Conservation (phyloP, 768 basidiomycete genomes). For the Hypholoma sublateritium region DNA sequence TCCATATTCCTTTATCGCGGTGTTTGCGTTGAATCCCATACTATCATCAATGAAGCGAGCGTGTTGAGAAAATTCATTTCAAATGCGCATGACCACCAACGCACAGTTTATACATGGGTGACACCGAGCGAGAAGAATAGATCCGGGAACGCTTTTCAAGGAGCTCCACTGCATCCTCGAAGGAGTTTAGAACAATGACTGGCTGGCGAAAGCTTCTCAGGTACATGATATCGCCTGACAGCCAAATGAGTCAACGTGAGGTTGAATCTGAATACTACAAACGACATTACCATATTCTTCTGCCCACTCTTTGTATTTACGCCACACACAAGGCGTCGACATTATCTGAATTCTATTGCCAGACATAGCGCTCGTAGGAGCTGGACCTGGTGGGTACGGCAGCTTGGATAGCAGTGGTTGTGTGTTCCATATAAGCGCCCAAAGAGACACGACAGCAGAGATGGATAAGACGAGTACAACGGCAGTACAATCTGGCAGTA, state of each 20-base stretch:
- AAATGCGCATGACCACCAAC: background rate
- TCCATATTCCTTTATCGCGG: conserved; percentile 22
- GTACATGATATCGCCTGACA: background rate
- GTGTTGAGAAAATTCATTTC: too few relatives aligned
- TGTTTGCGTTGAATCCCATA: background rate
- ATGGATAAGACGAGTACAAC: too few relatives aligned
- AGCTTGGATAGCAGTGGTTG: background rate
- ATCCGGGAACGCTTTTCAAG: background rate
- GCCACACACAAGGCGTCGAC: background rate
- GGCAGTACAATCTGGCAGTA: too few relatives aligned
- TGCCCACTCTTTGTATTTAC: background rate
- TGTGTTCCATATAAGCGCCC: too few relatives aligned
- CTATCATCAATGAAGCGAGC: background rate
- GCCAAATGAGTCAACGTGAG: background rate
- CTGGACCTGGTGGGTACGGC: background rate
- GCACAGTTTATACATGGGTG: background rate
- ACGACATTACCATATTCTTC: background rate
- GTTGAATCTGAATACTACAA: background rate
- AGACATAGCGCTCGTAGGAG: background rate
- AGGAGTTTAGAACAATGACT: background rate
- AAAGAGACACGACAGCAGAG: too few relatives aligned
- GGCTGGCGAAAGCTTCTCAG: background rate
- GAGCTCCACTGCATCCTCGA: background rate
- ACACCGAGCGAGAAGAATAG: background rate
- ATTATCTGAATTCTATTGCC: background rate